These are phyloP conservation scores for Coemansia biformis DNA, from an alignment of 192 early-diverging fungal species.

Conservation along the genomic window DNA sequence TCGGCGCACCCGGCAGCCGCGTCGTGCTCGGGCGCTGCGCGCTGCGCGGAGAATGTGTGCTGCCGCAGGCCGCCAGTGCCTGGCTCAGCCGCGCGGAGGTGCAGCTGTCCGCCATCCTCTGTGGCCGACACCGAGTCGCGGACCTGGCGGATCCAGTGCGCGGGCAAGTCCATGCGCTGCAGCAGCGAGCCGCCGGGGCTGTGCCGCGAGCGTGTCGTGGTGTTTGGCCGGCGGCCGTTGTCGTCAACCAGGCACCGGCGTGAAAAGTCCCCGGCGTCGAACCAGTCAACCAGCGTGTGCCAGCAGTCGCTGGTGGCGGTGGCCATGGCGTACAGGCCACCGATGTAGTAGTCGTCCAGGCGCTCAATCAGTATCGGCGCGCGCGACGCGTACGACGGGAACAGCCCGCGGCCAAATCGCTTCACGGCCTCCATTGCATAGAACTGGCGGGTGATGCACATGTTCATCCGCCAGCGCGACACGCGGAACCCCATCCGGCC, in stretches of 20 bases:
- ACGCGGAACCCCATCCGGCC: constrained; percentile 19
- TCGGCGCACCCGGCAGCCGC: constrained; percentile 8
- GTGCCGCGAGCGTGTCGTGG: too few relatives aligned
- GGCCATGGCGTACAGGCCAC: constrained; percentile 54
- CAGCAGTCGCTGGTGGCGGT: constrained; percentile 34
- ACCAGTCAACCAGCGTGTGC: constrained; percentile 30
- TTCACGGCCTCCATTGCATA: constrained; percentile 51
- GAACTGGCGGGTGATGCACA: constrained; percentile 40
- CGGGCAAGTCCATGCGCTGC: constrained; percentile 2
- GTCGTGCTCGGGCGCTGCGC: not conserved
- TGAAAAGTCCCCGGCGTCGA: constrained; percentile 30
- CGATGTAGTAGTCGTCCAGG: constrained; percentile 63
- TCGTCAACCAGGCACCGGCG: constrained; percentile 28
- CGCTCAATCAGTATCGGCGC: constrained; percentile 74
- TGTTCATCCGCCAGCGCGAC: constrained; percentile 19
- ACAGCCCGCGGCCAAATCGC: constrained; percentile 41
- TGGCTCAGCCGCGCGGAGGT: not conserved
- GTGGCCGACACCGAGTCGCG: constrained; percentile 5
- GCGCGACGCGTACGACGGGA: constrained; percentile 41
- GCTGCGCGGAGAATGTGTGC: constrained; percentile 14
- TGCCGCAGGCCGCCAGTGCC: not conserved
- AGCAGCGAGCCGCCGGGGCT: constrained; percentile 1
- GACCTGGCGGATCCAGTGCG: constrained; percentile 5
- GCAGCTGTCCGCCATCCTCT: constrained; percentile 10
- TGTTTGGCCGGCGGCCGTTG: not conserved